Evolutionary conservation across 176 grass and related monocot species (phyloP), one percentile per base, ranked within the genome.

Genomic region (Panicum miliaceum): DNA sequence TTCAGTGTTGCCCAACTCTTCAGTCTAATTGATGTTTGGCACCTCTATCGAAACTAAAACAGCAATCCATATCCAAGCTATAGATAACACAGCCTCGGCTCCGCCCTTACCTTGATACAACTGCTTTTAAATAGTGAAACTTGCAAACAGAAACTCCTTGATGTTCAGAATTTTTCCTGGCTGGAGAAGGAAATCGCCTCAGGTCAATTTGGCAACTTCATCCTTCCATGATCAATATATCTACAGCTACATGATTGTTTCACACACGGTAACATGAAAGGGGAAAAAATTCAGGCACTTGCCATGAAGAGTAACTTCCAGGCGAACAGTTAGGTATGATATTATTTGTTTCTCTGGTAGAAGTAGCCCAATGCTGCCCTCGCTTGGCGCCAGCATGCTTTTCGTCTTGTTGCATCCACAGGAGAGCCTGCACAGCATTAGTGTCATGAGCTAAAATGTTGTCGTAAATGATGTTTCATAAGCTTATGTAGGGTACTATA

Each of bases 201-300:
- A 64, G 29, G 43, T 89, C 68, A 89, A 82, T 70, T 80, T 79
- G 84, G 45, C 62, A 81, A 82, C 76, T 84, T 73, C 58, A 74
- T 68, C 84, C 76, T 72, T 87, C 77, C 87, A 81, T 81, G 71
- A 90, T 71, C 81, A 84, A 84, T 92, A 66, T 92, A 89, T 89
- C 87, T 87, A 84, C 84, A 84, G 42, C 83, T 90, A 86, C 81
- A 84, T 22, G 69, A 84, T 77, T 70, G 72, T 90, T 84, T 87
- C 58, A 90, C 87, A 60, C 70, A 12, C 19, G 18, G 66, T 27
- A 87, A 90, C 74, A 86, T 50, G 54, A 81, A 92, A 77, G 12
- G 14, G 9, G 20, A 18, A 92, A 85, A 86, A 92, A 43, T 54
- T 80, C 11, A 74, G 87, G 81, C 84, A 90, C 80, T 92, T 87